Conservation (phyloP, 768 basidiomycete species). For the Trametopsis cervina region DNA sequence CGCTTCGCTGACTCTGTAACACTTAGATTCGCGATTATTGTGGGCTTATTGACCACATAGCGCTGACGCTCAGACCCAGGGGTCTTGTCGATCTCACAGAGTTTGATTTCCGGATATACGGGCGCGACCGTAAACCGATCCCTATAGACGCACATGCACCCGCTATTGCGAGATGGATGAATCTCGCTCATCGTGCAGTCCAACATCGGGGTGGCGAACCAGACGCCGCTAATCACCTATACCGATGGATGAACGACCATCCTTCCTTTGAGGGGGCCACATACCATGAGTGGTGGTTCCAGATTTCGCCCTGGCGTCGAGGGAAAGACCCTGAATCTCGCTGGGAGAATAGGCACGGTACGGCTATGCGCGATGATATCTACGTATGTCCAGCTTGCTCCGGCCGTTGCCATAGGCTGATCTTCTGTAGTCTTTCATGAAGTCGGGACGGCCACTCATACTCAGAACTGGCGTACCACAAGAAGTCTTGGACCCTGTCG, state of each 20-base stretch:
- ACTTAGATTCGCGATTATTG: slow-evolving; percentile 64
- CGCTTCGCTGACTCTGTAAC: slow-evolving; percentile 10
- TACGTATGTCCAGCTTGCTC: slow-evolving; percentile 29
- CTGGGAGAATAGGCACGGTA: slow-evolving; percentile 30
- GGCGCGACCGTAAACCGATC: slow-evolving; percentile 38
- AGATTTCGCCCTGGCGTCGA: slow-evolving; percentile 44
- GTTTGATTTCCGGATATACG: slow-evolving; percentile 64
- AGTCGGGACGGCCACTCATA: slow-evolving; percentile 60
- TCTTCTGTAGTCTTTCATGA: slow-evolving; percentile 49
- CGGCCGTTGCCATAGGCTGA: not conserved
- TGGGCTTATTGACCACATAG: slow-evolving; percentile 57
- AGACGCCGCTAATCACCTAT: slow-evolving; percentile 52
- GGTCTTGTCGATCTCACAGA: slow-evolving; percentile 64
- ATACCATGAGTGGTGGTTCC: slow-evolving; percentile 56
- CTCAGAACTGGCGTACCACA: slow-evolving; percentile 55
- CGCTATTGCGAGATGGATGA: slow-evolving; percentile 47
- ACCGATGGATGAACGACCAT: slow-evolving; percentile 48
- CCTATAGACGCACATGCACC: slow-evolving; percentile 24
- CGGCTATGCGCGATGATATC: slow-evolving; percentile 52
- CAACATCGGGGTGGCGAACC: slow-evolving; percentile 51
- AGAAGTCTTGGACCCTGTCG: slow-evolving; percentile 44
- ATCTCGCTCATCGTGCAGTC: slow-evolving; percentile 46
- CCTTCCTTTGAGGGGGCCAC: slow-evolving; percentile 53
- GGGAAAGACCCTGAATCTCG: slow-evolving; percentile 30
- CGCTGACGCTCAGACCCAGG: slow-evolving; percentile 58